Percentiles rank a stretch among this genome's conserved stretches.
Conservation (phyloP, 2,329 filamentous ascomycete genomes). For the Bipolaris bicolor region DNA sequence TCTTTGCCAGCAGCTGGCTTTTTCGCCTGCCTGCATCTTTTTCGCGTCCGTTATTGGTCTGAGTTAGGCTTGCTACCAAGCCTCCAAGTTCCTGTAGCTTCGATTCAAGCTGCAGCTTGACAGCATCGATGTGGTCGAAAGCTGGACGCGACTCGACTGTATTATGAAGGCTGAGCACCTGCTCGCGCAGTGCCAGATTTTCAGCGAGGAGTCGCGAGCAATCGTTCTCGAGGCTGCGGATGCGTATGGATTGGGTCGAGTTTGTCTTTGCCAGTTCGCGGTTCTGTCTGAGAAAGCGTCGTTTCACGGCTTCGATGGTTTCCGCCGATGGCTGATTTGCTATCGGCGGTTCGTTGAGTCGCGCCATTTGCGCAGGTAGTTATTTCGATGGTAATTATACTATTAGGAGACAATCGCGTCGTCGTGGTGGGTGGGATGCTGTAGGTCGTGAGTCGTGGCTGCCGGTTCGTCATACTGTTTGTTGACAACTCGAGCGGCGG, state of each 20-base stretch:
- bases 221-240: constrained; percentile 77
- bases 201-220: constrained; percentile 76
- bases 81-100: constrained; percentile 74
- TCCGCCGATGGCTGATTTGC: constrained; percentile 61
- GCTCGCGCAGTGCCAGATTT: constrained; percentile 74
- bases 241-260: constrained; percentile 76
- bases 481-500: constrained; percentile 33
- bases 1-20: constrained; percentile 57
- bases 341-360: constrained; percentile 74
- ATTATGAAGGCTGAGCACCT: constrained; percentile 72
- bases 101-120: constrained; percentile 72
- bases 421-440: constrained; percentile 14
- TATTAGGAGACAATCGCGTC: constrained; percentile 9
- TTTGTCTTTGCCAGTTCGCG: constrained; percentile 80
- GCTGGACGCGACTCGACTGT: constrained; percentile 68
- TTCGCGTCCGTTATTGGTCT: constrained; percentile 35
- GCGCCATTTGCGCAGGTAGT: constrained; percentile 69
- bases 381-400: constrained; percentile 45
- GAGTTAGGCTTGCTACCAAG: constrained; percentile 69
- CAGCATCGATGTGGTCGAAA: constrained; percentile 69
- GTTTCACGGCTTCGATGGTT: constrained; percentile 71
- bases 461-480: constrained; percentile 22
- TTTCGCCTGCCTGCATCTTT: constrained; percentile 42
- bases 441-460: constrained; percentile 6
- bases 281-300: constrained; percentile 81